A percentile compares a stretch with the other conserved stretches of the same genome.
These are phyloP conservation scores for Hondaea fermentalgiana DNA, from an alignment of 108 stramenopile genomes.

Conservation along the genomic window DNA sequence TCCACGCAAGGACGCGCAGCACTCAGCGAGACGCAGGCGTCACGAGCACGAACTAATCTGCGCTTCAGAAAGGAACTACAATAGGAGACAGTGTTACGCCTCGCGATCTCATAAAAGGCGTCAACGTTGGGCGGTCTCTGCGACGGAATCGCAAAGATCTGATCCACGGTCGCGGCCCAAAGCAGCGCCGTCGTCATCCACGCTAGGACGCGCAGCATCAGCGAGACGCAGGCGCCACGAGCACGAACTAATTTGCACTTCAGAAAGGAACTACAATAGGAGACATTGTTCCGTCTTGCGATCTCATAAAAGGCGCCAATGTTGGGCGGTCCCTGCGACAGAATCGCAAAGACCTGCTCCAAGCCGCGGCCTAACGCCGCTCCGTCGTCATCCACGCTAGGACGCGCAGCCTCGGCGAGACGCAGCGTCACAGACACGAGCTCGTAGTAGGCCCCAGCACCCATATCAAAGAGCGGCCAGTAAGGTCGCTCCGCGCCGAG, in stretches of 20 bases:
- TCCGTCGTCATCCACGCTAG: too few species aligned
- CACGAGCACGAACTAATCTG: neutral
- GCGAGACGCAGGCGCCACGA: neutral
- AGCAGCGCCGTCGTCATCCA: neutral
- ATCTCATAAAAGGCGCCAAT: slow-evolving; percentile 3
- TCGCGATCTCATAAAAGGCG: neutral
- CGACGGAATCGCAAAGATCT: neutral
- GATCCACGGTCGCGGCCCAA: neutral
- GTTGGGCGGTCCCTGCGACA: neutral
- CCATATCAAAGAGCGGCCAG: neutral
- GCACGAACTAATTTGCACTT: neutral
- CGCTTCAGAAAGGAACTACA: neutral
- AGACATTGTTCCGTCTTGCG: neutral
- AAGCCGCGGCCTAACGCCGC: neutral
- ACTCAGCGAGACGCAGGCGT: neutral
- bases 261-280: neutral
- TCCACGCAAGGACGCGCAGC: too few species aligned
- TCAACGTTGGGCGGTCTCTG: neutral
- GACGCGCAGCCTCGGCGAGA: neutral
- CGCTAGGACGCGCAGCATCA: neutral
- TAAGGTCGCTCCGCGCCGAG: neutral
- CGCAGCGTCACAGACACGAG: neutral
- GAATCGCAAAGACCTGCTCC: neutral
- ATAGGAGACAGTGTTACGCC: neutral
- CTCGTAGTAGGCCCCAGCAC: neutral